These are phyloP conservation scores for Elsinoe batatas DNA, from an alignment of 2,329 filamentous ascomycete species.

Conservation along the genomic window DNA sequence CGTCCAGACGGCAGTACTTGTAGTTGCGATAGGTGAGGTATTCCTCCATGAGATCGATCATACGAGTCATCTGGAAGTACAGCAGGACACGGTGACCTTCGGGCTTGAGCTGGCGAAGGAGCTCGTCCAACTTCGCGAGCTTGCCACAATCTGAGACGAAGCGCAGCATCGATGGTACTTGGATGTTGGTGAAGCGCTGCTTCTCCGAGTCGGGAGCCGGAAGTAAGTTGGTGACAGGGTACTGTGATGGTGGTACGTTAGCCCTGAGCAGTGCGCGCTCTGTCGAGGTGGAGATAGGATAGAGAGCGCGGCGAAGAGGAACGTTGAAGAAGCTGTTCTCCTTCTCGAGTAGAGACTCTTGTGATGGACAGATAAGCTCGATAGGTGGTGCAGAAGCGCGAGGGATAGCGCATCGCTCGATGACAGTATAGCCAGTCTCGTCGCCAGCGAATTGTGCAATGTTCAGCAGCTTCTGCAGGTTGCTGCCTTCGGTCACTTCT, in stretches of 20 bases:
- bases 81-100: conserved; percentile 86
- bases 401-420: conserved; percentile 76
- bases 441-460: conserved; percentile 58
- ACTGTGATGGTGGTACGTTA: conserved; percentile 56
- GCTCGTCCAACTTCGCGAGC: conserved; percentile 76
- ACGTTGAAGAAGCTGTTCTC: conserved; percentile 70
- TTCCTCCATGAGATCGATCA: conserved; percentile 99
- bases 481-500: conserved; percentile 60
- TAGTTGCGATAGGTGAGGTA: conserved; percentile 98
- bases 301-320: conserved; percentile 63
- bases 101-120: conserved; percentile 83
- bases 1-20: conserved; percentile 94
- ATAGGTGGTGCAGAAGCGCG: conserved; percentile 76
- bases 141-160: conserved; percentile 98
- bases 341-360: conserved; percentile 53
- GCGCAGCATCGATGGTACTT: conserved; percentile 89
- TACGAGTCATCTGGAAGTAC: conserved; percentile 99
- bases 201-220: conserved; percentile 72
- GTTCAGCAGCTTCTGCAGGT: conserved; percentile 67
- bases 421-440: conserved; percentile 60
- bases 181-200: conserved; percentile 78
- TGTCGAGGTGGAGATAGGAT: conserved; percentile 51
- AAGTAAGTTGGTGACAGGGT: conserved; percentile 56
- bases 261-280: conserved; percentile 67
- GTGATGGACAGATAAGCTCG: conserved; percentile 64